Base-by-base conservation (phyloP, 331 rosid species). In the Quercus phellos region DNA sequence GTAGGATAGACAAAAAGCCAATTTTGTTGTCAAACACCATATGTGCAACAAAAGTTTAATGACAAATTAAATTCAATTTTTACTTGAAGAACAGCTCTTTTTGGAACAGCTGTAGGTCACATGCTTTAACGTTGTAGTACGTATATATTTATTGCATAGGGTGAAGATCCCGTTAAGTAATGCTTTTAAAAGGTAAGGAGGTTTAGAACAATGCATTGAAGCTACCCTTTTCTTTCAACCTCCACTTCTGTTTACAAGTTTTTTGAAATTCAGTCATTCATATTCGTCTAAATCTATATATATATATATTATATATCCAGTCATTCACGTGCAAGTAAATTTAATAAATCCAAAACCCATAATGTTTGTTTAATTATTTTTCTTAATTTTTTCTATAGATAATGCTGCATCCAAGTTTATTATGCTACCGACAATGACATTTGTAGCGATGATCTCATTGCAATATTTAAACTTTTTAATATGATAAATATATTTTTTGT, bases 161-260 rank as follows among this genome's bases (percentile, higher is more conserved):
- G 76, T 55, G 58, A 56, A 68, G 86, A 82, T 81, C 82, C 86
- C 86, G 76, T 68, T 68, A 46, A 81, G 38, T 50, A 34, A 51
- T 67, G 51, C 74, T 51, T 75, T 51, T 58, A 38, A 61, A 78
- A 59, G 73, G 35, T 38, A 35, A 7, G 6, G 1, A 56, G 70
- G 34, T 19, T 22, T 67, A 58, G 77, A 77, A 74, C 68, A 29
- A 76, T 84, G 63, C 79, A 55, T 67, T 10, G 73, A 55, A 64
- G 43, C 51, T 18, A 38, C 51, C 54, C 34, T 61, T 61, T 60
- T 12, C 38, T 61, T 73, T 66, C 11, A 5, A 51, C 34, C 22
- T 61, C 69, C 11, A 63, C 10, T 55, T 4, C 30, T 0, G 1
- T 27, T n/a, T 43, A 14, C 60, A 27, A 3, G 18, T 70, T 27